Conservation (phyloP, 139 green algal genomes). For the Chlamydomonas sp. region DNA sequence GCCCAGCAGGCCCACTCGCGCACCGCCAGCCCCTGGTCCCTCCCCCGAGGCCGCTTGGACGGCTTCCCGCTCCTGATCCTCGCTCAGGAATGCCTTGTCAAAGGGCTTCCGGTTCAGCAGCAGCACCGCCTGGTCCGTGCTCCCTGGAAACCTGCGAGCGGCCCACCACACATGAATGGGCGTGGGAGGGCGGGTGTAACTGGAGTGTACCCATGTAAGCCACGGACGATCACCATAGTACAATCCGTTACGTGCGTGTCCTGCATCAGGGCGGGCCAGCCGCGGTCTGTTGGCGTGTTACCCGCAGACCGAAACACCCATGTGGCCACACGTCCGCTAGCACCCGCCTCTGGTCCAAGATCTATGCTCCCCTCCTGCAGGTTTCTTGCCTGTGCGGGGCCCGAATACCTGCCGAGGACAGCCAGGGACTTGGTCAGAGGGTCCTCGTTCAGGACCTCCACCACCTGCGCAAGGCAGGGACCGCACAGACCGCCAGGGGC, state of each 20-base stretch:
- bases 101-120: slow-evolving; percentile 39
- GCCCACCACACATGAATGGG: neutral
- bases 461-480: neutral
- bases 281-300: no score
- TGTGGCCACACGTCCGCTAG: no score
- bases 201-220: neutral
- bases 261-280: no score
- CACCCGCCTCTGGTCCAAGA: no score
- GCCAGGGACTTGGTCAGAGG: slow-evolving; percentile 23
- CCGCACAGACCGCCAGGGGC: slow-evolving; percentile 5
- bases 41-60: no score
- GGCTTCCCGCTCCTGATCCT: no score
- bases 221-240: no score
- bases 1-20: neutral
- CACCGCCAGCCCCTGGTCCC: no score
- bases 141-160: slow-evolving; percentile 15
- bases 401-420: slow-evolving; percentile 47
- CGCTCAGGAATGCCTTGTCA: neutral
- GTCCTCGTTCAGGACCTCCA: slow-evolving; percentile 37
- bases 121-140: slow-evolving; percentile 33
- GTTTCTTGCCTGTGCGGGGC: no score
- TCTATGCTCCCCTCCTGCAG: no score
- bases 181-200: neutral
- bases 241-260: no score
- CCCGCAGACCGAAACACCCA: no score